A percentile compares a stretch with the other conserved stretches of the same genome.
These are phyloP conservation scores for Melampsora larici-populina DNA, from an alignment of 1,284 basidiomycete species.

Conservation along the genomic window DNA sequence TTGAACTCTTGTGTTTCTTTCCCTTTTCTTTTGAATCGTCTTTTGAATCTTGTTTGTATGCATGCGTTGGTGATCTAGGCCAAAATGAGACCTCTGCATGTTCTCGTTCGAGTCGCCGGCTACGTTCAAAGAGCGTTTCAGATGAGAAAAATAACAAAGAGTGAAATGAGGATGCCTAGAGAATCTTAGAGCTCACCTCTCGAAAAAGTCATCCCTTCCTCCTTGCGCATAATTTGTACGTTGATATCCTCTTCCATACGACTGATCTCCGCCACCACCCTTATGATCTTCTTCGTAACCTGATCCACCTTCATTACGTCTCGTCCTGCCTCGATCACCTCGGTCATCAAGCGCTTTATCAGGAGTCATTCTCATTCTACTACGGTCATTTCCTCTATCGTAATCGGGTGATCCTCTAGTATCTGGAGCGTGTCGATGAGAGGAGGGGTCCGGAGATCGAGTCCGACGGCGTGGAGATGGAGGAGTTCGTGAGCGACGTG, in stretches of 20 bases:
- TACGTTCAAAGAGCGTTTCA: not conserved
- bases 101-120: conserved; percentile 31
- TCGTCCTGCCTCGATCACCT: not conserved
- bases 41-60: conserved; percentile 21
- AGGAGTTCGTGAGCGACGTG: not conserved
- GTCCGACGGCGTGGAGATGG: not conserved
- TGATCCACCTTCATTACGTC: not conserved
- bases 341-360: conserved; percentile 25
- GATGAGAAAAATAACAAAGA: not conserved
- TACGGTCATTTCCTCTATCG: conserved; percentile 11
- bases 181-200: conserved; percentile 4
- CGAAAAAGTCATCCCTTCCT: conserved; percentile 37
- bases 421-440: not conserved
- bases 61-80: conserved; percentile 19
- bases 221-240: conserved; percentile 19
- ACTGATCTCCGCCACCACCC: not conserved
- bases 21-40: not conserved
- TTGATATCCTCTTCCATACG: not conserved
- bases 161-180: not conserved
- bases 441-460: not conserved
- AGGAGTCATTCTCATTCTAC: conserved; percentile 7
- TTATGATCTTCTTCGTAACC: not conserved
- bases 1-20: not conserved
- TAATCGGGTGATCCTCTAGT: conserved; percentile 28
- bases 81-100: conserved; percentile 17